Evolutionary conservation across 495 filamentous ascomycete species (phyloP).

Genomic region (Trichoderma asperelloides): DNA sequence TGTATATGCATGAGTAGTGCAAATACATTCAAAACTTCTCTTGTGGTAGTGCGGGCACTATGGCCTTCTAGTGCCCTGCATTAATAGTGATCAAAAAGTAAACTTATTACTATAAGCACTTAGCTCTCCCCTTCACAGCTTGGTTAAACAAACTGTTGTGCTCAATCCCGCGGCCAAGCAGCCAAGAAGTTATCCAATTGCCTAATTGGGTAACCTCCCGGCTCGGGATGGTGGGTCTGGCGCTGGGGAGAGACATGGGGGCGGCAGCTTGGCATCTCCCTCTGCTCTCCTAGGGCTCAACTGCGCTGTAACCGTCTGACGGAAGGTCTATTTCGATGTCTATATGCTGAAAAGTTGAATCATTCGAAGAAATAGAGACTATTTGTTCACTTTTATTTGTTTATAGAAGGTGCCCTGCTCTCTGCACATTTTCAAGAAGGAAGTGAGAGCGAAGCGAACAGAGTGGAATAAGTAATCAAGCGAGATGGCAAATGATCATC

Average conservation of each 20-base stretch:
- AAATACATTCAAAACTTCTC: no score
- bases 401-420: no score
- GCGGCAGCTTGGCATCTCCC: not conserved
- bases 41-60: no score
- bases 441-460: no score
- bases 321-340: not conserved
- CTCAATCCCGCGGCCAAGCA: not conserved
- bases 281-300: not conserved
- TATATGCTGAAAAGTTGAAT: not conserved
- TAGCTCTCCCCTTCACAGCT: not conserved
- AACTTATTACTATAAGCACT: not conserved
- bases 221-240: not conserved
- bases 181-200: slow-evolving; percentile 5
- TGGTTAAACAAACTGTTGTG: not conserved
- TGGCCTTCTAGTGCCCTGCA: no score
- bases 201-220: not conserved
- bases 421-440: no score
- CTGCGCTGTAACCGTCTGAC: not conserved
- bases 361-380: no score
- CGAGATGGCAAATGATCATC: no score
- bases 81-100: not conserved
- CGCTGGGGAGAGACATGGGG: not conserved
- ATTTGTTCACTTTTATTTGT: no score
- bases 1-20: no score
- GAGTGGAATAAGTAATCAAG: no score